Conservation (phyloP, 108 stramenopile species). For the Pseudonitzschia multiseries region DNA sequence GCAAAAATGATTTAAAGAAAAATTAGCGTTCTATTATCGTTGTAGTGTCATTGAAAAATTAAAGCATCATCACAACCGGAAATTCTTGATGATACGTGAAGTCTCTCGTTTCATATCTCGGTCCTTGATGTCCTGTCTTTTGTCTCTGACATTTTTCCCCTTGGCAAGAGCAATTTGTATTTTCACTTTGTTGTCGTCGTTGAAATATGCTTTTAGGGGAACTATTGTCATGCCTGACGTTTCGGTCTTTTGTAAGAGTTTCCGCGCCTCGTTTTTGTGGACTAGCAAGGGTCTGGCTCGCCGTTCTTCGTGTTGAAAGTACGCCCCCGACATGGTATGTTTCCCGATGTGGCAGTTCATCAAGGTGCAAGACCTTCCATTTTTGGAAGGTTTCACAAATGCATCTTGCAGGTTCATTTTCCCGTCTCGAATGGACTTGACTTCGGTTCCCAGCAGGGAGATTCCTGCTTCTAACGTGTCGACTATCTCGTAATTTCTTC, state of each 20-base stretch:
- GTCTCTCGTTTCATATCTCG: conserved; percentile 74
- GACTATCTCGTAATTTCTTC: conserved; percentile 65
- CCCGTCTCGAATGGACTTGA: conserved; percentile 81
- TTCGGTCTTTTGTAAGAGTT: conserved; percentile 43
- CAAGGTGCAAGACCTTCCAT: conserved; percentile 57
- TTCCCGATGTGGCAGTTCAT: conserved; percentile 85
- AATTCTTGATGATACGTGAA: conserved; percentile 75
- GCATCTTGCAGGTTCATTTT: conserved; percentile 86
- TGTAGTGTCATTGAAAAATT: too few relatives aligned
- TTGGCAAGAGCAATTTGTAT: conserved; percentile 77
- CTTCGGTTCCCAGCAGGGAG: conserved; percentile 76
- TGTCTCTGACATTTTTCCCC: conserved; percentile 86
- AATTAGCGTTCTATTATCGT: too few relatives aligned
- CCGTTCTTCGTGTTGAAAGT: conserved; percentile 82
- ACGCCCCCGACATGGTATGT: conserved; percentile 66
- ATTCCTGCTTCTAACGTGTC: conserved; percentile 82
- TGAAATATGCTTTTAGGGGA: conserved; percentile 87
- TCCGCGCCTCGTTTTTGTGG: conserved; percentile 62
- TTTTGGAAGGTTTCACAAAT: conserved; percentile 55
- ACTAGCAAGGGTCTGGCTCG: conserved; percentile 58
- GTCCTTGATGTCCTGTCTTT: conserved; percentile 75
- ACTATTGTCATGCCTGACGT: conserved; percentile 66
- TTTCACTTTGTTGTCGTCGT: conserved; percentile 78
- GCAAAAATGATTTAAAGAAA: too few relatives aligned
- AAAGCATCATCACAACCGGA: conserved; percentile 30